Base-by-base conservation (phyloP, 2,329 filamentous ascomycete species). In the Xylaria hypoxylon region DNA sequence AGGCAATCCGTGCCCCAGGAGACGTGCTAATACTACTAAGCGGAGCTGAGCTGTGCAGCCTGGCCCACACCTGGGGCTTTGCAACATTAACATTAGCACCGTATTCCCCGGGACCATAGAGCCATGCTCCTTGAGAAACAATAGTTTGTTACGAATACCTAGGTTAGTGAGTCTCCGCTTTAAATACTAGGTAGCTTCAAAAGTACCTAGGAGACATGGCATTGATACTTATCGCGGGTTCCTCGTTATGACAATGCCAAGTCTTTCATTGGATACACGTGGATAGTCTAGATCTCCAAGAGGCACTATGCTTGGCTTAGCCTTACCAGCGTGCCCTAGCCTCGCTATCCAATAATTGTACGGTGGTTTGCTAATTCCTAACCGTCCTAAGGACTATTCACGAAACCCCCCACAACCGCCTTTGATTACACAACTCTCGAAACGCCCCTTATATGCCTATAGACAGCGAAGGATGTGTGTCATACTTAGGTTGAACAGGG, bases 21-120 rank as follows among this genome's bases (percentile, higher is more conserved):
- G n/a, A 35, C 44, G n/a, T 31, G 28, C 33, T 31, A 28, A 28
- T 50, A 22, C 10, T 33, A 17, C 47, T 19, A 38, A 38, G 10
- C 31, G 19, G 33, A 22, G n/a, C 51, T 53, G 50, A 53, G 33
- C 11, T 55, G 19, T 55, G 51, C 35, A 42, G 35, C 51, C 35
- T 26, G 17, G 51, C 61, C 53, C 47, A 59, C 55, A 47, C n/a
- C 24, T 15, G 2, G 35, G 19, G 19, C 33, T 26, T 38, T 26
- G 7, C 22, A 33, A 17, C 35, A 52, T 26, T 35, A 33, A 17
- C 35, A 52, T 26, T 35, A 26, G 24, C 13, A 52, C 22, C 13
- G 44, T 15, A 31, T 19, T 62, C 6, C 28, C 59, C 6, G 10
- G 28, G 33, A 40, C 28, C 6, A 26, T n/a, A 22, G 8, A 28